Percentiles rank a stretch among this genome's conserved stretches.
phyloP scores from a whole-genome alignment of 208 protist species.

The Leishmania gerbilli region DNA sequence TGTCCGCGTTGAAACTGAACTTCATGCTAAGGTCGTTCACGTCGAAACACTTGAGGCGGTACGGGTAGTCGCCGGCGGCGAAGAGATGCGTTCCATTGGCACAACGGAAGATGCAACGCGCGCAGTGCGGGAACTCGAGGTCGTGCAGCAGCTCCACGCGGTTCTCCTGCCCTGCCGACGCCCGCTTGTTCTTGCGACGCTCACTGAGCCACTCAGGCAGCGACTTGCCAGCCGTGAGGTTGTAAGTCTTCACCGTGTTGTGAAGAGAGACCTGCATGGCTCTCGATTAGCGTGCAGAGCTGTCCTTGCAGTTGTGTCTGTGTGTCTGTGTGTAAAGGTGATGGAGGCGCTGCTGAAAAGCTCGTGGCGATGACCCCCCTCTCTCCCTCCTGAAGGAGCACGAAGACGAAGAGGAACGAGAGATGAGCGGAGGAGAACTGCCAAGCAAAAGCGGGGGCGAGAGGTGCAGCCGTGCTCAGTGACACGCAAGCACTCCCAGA shows the following conservation, averaged over 20 bases:
- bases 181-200: slow-evolving; percentile 66
- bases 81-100: slow-evolving; percentile 87
- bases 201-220: slow-evolving; percentile 87
- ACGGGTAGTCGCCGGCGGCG: slow-evolving; percentile 86
- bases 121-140: slow-evolving; percentile 88
- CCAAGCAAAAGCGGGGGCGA: background rate
- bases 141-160: slow-evolving; percentile 90
- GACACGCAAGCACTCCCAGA: background rate
- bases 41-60: slow-evolving; percentile 89
- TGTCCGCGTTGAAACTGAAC: slow-evolving; percentile 91
- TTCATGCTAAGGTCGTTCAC: slow-evolving; percentile 92
- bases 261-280: slow-evolving; percentile 85
- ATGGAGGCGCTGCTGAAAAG: background rate
- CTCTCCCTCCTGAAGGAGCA: background rate
- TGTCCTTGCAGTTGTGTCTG: background rate
- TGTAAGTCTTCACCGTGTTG: slow-evolving; percentile 90
- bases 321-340: background rate
- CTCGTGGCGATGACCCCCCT: background rate
- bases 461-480: background rate
- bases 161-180: slow-evolving; percentile 50
- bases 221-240: slow-evolving; percentile 87
- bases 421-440: background rate
- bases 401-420: background rate
- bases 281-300: background rate
- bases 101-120: slow-evolving; percentile 76